phyloP scores from a whole-genome alignment of 2,329 filamentous ascomycete genomes.

The Escovopsis weberi region DNA sequence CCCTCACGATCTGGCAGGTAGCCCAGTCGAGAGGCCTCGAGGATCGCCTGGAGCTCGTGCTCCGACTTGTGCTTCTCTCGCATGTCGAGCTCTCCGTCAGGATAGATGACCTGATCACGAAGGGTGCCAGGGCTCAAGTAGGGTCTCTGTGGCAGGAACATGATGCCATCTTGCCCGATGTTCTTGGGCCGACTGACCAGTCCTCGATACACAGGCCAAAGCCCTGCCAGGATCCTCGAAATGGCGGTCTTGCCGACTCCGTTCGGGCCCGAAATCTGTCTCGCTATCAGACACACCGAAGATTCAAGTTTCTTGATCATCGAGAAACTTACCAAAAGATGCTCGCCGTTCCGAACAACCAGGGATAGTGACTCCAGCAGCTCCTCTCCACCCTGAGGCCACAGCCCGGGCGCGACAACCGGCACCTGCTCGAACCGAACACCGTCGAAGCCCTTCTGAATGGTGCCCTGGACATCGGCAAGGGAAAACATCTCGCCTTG shows the following conservation, averaged over 20 bases:
- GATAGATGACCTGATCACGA: conserved; percentile 95
- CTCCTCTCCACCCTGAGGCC: conserved; percentile 83
- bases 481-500: conserved; percentile 75
- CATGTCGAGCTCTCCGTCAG: conserved; percentile 92
- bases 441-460: conserved; percentile 88
- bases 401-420: conserved; percentile 75
- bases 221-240: conserved; percentile 69
- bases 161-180: conserved; percentile 78
- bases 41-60: conserved; percentile 57
- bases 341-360: conserved; percentile 79
- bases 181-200: conserved; percentile 75
- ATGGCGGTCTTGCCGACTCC: conserved; percentile 90
- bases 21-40: conserved; percentile 73
- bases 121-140: conserved; percentile 87
- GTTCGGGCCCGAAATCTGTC: conserved; percentile 75
- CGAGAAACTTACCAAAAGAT: conserved; percentile 48
- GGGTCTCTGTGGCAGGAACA: conserved; percentile 91
- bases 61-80: conserved; percentile 64
- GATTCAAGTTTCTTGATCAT: background rate
- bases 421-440: conserved; percentile 88
- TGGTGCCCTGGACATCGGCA: conserved; percentile 83
- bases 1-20: conserved; percentile 88
- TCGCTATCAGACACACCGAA: background rate
- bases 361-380: conserved; percentile 79
- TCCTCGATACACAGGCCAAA: conserved; percentile 94